Conservation (phyloP, 2,329 filamentous ascomycete species). For the Penicillium hordei region DNA sequence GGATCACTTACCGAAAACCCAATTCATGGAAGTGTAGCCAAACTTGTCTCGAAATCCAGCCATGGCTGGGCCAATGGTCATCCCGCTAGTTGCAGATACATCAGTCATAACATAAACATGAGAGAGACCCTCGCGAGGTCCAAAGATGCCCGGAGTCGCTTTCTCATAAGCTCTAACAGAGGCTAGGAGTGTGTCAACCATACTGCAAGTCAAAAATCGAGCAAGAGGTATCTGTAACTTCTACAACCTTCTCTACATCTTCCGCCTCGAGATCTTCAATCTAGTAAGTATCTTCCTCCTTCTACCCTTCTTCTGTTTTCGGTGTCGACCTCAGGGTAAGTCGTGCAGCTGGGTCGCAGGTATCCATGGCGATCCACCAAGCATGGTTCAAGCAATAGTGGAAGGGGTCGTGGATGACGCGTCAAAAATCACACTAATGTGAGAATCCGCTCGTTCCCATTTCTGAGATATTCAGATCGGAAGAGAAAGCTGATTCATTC, state of each 20-base stretch:
- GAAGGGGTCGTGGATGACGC: too few species aligned
- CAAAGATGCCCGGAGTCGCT: not conserved
- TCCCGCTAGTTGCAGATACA: not conserved
- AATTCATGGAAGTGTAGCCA: not conserved
- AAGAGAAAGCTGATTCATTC: too few species aligned
- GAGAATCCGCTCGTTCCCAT: too few species aligned
- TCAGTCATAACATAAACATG: not conserved
- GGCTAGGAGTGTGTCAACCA: not conserved
- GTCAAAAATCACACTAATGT: too few species aligned
- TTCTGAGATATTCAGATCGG: too few species aligned
- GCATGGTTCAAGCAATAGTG: too few species aligned
- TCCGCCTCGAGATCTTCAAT: too few species aligned
- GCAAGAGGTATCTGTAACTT: not conserved
- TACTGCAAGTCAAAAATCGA: not conserved
- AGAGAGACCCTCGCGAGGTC: not conserved
- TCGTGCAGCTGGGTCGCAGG: too few species aligned
- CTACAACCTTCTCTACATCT: not conserved
- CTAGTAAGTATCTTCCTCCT: too few species aligned
- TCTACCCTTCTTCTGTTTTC: too few species aligned
- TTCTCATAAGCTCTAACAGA: not conserved
- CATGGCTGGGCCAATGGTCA: not conserved
- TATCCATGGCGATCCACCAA: too few species aligned
- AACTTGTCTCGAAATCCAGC: not conserved
- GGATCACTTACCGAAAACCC: not conserved
- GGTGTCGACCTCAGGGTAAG: too few species aligned